These are phyloP conservation scores for Chaetomiaceae sp. DNA, from an alignment of 2,329 filamentous ascomycete genomes.

Conservation along the genomic window DNA sequence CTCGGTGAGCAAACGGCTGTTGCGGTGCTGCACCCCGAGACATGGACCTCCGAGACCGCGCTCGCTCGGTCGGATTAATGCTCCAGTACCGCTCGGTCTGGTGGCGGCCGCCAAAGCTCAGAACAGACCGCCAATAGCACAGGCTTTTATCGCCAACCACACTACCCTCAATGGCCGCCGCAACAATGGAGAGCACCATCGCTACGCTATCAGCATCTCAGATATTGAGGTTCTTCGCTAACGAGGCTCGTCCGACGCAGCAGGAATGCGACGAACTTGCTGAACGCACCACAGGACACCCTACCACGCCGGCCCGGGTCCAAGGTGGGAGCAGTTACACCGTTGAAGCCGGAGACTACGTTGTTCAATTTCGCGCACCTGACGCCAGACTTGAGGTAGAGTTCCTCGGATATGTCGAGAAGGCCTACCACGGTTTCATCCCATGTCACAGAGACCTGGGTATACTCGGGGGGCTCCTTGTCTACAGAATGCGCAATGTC, in stretches of 20 bases:
- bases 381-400: neutral
- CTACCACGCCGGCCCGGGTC: neutral
- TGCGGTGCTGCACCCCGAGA: too few relatives aligned
- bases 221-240: neutral
- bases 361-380: neutral
- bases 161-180: too few relatives aligned
- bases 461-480: neutral
- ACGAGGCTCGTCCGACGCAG: neutral
- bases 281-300: neutral
- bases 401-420: neutral
- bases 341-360: neutral
- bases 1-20: too few relatives aligned
- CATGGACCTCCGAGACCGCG: too few relatives aligned
- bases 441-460: neutral
- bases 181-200: neutral
- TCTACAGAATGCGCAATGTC: constrained; percentile 3
- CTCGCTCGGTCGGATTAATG: too few relatives aligned
- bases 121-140: too few relatives aligned
- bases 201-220: neutral
- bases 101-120: too few relatives aligned
- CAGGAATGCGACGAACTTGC: constrained; percentile 1
- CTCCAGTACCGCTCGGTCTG: too few relatives aligned
- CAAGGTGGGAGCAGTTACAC: constrained; percentile 4
- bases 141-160: too few relatives aligned
- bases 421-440: constrained; percentile 1